A percentile compares a stretch with the other conserved stretches of the same genome.
These are phyloP conservation scores for Auricularia auricula-judae DNA, from an alignment of 768 basidiomycete genomes.

Conservation along the genomic window DNA sequence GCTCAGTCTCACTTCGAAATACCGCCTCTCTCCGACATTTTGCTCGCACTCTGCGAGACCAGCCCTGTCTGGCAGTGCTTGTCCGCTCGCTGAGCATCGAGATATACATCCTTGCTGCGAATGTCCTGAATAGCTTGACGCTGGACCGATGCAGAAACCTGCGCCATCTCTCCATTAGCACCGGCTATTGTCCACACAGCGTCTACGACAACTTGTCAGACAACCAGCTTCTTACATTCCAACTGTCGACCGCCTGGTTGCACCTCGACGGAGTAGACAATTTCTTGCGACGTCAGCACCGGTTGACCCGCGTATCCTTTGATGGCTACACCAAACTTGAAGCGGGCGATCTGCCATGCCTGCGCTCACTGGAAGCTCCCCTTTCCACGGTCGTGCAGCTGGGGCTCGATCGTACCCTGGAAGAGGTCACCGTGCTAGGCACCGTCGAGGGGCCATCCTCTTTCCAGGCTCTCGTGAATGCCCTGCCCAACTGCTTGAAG, in stretches of 20 bases:
- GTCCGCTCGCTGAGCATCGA: no score
- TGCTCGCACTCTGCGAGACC: no score
- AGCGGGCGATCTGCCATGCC: background rate
- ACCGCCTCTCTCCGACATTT: no score
- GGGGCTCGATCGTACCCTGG: background rate
- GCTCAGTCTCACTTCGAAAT: no score
- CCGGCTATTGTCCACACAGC: background rate
- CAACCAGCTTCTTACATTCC: background rate
- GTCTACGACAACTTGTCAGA: background rate
- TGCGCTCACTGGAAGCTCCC: background rate
- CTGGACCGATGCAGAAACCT: background rate
- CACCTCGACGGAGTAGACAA: background rate
- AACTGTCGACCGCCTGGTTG: background rate
- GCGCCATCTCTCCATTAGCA: background rate
- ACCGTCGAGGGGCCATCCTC: background rate
- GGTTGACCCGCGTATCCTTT: background rate
- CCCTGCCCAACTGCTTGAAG: no score
- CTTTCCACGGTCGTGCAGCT: background rate
- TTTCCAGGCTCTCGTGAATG: no score
- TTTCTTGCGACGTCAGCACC: background rate
- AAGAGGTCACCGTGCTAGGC: background rate
- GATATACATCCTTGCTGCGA: no score
- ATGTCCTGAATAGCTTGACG: background rate
- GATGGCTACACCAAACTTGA: background rate
- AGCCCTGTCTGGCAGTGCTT: no score